phyloP scores from a whole-genome alignment of 345 rosid species.

The Salix caprea region DNA sequence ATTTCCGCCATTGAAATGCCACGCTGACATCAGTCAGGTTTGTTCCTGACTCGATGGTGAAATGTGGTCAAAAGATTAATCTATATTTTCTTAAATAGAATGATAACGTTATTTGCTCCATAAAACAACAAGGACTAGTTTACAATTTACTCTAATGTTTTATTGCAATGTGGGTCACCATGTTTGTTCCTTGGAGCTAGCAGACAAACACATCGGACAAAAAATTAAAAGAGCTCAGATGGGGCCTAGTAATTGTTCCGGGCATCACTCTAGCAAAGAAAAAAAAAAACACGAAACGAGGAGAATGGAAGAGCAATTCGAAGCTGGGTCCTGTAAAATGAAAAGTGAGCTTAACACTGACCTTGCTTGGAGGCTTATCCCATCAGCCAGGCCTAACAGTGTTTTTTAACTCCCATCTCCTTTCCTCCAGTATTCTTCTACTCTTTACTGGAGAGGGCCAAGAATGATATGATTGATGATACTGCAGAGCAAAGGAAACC shows the following conservation, averaged over 20 bases:
- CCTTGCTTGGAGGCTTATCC: not conserved
- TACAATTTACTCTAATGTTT: not conserved
- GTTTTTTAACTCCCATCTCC: too few relatives aligned
- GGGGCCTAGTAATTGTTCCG: not conserved
- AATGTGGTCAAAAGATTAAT: too few relatives aligned
- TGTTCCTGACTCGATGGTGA: too few relatives aligned
- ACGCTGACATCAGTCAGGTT: too few relatives aligned
- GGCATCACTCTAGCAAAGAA: not conserved
- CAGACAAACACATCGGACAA: not conserved
- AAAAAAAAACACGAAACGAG: not conserved
- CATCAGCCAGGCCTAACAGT: not conserved
- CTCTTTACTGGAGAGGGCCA: not conserved
- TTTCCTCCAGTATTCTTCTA: too few relatives aligned
- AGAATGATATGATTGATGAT: not conserved
- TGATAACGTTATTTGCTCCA: too few relatives aligned
- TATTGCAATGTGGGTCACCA: not conserved
- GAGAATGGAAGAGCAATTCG: not conserved
- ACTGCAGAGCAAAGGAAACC: constrained; percentile 3
- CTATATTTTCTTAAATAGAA: too few relatives aligned
- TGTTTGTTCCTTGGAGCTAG: not conserved
- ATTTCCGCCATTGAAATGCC: too few relatives aligned
- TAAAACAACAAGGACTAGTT: not conserved
- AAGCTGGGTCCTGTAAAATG: not conserved
- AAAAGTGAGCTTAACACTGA: not conserved
- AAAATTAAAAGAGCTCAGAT: too few relatives aligned